Conservation (phyloP, 2,329 filamentous ascomycete genomes). For the Exophiala spinifera region DNA sequence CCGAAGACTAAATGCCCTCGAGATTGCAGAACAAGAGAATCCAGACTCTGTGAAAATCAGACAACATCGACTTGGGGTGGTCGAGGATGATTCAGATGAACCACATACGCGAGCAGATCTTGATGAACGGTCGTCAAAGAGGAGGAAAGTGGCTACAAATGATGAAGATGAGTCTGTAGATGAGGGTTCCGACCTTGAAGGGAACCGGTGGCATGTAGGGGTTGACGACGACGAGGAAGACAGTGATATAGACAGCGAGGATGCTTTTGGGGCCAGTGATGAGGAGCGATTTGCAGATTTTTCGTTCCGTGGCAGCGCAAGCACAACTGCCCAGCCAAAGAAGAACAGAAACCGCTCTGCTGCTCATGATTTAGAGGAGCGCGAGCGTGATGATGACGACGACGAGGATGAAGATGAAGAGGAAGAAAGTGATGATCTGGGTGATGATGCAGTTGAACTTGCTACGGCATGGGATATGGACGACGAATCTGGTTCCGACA, state of each 20-base stretch:
- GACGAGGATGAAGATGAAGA: constrained; percentile 36
- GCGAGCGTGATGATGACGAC: constrained; percentile 40
- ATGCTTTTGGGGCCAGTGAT: constrained; percentile 85
- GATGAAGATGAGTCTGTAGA: constrained; percentile 41
- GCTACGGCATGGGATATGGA: constrained; percentile 60
- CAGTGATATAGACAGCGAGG: constrained; percentile 68
- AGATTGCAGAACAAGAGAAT: constrained; percentile 60
- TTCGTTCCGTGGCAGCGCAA: constrained; percentile 58
- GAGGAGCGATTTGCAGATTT: constrained; percentile 80
- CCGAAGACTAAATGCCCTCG: constrained; percentile 59
- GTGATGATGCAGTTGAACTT: constrained; percentile 62
- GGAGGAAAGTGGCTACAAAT: constrained; percentile 33
- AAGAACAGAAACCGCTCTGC: constrained; percentile 22
- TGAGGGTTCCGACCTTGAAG: constrained; percentile 75
- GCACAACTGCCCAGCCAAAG: constrained; percentile 20
- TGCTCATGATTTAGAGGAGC: constrained; percentile 51
- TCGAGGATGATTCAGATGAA: constrained; percentile 53
- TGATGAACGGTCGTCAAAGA: constrained; percentile 38
- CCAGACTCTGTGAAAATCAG: constrained; percentile 54
- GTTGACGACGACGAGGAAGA: constrained; percentile 65
- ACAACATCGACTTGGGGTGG: constrained; percentile 57
- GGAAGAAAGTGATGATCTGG: constrained; percentile 50
- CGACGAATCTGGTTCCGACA: constrained; percentile 41
- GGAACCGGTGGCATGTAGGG: constrained; percentile 80
- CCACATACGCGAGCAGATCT: constrained; percentile 33